A percentile compares a stretch with the other conserved stretches of the same genome.
Conservation (phyloP, 2,329 filamentous ascomycete species). For the Aspergillus novofumigatus region DNA sequence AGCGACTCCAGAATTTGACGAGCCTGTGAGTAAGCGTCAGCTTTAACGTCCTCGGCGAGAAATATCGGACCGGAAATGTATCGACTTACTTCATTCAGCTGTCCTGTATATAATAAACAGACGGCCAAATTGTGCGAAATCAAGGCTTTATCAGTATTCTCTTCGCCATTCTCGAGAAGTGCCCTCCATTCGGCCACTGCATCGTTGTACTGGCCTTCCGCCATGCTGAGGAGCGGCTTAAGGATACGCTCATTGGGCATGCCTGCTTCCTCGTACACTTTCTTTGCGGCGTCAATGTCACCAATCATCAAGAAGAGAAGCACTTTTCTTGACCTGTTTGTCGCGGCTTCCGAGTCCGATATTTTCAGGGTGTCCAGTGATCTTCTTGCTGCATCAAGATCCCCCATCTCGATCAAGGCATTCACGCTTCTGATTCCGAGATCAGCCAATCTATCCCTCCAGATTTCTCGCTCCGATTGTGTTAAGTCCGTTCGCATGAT, state of each 20-base stretch:
- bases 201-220: slow-evolving; percentile 66
- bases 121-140: slow-evolving; percentile 78
- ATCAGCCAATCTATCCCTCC: slow-evolving; percentile 69
- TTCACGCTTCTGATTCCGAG: slow-evolving; percentile 63
- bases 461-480: slow-evolving; percentile 57
- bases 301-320: slow-evolving; percentile 76
- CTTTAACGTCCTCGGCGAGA: background rate
- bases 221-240: slow-evolving; percentile 69
- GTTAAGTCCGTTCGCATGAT: slow-evolving; percentile 50
- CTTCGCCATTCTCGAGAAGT: slow-evolving; percentile 46
- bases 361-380: slow-evolving; percentile 61
- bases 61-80: background rate
- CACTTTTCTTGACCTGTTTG: slow-evolving; percentile 43
- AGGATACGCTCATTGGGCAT: slow-evolving; percentile 40
- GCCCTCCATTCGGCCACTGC: slow-evolving; percentile 61
- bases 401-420: slow-evolving; percentile 64
- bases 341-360: slow-evolving; percentile 25
- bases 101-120: slow-evolving; percentile 75
- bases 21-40: slow-evolving; percentile 46
- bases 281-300: slow-evolving; percentile 64
- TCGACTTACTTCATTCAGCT: slow-evolving; percentile 61
- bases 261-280: slow-evolving; percentile 43
- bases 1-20: slow-evolving; percentile 63
- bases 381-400: slow-evolving; percentile 71
- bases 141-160: slow-evolving; percentile 58